phyloP scores from a whole-genome alignment of 2,329 filamentous ascomycete species.

The Pyrenophora seminiperda region DNA sequence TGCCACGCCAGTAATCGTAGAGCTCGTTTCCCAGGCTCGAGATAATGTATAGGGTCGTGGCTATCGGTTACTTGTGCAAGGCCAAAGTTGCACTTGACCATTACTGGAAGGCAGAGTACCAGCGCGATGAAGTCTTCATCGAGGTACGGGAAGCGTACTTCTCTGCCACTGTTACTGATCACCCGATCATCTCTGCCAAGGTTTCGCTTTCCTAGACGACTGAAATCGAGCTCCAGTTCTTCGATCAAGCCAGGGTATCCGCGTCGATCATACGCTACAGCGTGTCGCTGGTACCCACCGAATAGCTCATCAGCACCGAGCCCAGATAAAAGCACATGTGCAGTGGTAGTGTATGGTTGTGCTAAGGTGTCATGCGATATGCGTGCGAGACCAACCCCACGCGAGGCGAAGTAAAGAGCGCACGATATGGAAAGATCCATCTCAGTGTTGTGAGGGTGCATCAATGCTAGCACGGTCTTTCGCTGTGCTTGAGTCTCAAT shows the following conservation, averaged over 20 bases:
- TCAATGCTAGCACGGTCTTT: constrained; percentile 72
- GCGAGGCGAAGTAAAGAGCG: constrained; percentile 92
- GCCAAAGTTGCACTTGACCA: constrained; percentile 89
- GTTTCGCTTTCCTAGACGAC: constrained; percentile 88
- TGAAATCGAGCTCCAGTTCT: constrained; percentile 84
- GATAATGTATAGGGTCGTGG: constrained; percentile 37
- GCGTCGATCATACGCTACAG: constrained; percentile 70
- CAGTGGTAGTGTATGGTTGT: constrained; percentile 66
- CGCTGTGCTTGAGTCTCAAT: constrained; percentile 72
- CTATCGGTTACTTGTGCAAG: constrained; percentile 20
- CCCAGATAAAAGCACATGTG: constrained; percentile 86
- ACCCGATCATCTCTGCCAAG: constrained; percentile 91
- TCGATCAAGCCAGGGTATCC: constrained; percentile 75
- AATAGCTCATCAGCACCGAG: constrained; percentile 96
- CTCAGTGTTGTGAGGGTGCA: constrained; percentile 93
- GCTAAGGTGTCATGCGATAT: constrained; percentile 31
- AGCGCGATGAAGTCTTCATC: constrained; percentile 86
- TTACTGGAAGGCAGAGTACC: constrained; percentile 74
- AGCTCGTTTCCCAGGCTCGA: constrained; percentile 82
- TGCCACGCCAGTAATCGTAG: constrained; percentile 76
- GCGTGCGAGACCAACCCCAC: constrained; percentile 64
- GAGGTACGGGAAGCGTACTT: constrained; percentile 87
- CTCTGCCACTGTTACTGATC: constrained; percentile 85
- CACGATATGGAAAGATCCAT: constrained; percentile 97
- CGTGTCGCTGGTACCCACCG: constrained; percentile 87